phyloP scores from a whole-genome alignment of 2,329 filamentous ascomycete species.

The Iodosphaeria phyllophila region DNA sequence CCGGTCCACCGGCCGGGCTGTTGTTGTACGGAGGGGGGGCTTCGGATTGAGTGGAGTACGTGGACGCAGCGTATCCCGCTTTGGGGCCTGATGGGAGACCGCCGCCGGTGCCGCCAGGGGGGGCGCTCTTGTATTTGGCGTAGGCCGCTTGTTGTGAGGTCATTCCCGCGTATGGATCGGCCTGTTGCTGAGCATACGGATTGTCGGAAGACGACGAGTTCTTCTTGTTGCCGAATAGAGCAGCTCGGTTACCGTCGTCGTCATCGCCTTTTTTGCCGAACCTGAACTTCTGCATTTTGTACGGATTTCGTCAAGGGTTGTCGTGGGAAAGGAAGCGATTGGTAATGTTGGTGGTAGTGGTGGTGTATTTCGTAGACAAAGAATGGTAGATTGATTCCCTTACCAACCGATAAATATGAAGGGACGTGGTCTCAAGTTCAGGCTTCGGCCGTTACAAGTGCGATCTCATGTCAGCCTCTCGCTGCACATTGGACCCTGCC shows the following conservation, averaged over 20 bases:
- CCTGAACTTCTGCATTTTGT: slow-evolving; percentile 40
- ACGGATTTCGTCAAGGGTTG: slow-evolving; percentile 1
- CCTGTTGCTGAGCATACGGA: slow-evolving; percentile 33
- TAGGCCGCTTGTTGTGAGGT: slow-evolving; percentile 18
- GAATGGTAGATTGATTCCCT: neutral
- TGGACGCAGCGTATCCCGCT: slow-evolving; percentile 9
- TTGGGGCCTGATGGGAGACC: slow-evolving; percentile 19
- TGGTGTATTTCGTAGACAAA: neutral
- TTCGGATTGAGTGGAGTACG: slow-evolving; percentile 9
- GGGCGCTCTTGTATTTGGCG: slow-evolving; percentile 3
- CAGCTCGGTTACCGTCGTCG: slow-evolving; percentile 24
- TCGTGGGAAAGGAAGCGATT: neutral
- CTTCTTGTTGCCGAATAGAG: slow-evolving; percentile 36
- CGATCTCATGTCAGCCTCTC: too few relatives aligned
- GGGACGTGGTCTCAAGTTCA: too few relatives aligned
- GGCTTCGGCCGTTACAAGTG: too few relatives aligned
- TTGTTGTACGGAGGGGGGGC: slow-evolving; percentile 18
- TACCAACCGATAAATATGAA: too few relatives aligned
- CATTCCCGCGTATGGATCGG: slow-evolving; percentile 29
- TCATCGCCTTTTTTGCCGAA: slow-evolving; percentile 36
- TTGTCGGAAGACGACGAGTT: slow-evolving; percentile 29
- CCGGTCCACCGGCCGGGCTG: slow-evolving; percentile 7
- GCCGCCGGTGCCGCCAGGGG: slow-evolving; percentile 7
- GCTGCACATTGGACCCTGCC: too few relatives aligned
- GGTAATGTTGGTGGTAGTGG: too few relatives aligned